These are phyloP conservation scores for Fusarium redolens DNA, from an alignment of 2,329 filamentous ascomycete genomes.

Conservation along the genomic window DNA sequence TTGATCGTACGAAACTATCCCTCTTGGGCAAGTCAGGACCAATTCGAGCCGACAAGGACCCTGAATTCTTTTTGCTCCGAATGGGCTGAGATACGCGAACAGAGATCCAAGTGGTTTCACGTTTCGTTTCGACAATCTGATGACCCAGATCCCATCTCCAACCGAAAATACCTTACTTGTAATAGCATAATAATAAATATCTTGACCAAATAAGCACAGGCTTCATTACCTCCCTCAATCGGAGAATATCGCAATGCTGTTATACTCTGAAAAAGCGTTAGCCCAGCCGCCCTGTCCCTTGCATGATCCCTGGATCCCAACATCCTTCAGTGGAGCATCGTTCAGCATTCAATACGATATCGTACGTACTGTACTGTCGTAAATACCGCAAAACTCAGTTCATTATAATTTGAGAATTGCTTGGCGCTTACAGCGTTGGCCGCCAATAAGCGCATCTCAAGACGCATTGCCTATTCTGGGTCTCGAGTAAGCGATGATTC, in stretches of 20 bases:
- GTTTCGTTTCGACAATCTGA: neutral
- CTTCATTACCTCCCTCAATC: neutral
- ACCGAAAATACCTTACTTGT: neutral
- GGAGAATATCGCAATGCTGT: neutral
- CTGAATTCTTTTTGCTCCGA: neutral
- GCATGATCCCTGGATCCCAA: neutral
- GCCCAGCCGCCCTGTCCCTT: neutral
- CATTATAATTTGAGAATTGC: neutral
- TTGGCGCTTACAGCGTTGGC: constrained; percentile 18
- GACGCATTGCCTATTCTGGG: constrained; percentile 27
- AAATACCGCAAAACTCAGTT: constrained; percentile 21
- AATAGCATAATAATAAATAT: neutral
- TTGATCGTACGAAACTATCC: neutral
- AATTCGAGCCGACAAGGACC: neutral
- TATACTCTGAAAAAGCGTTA: neutral
- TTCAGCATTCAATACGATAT: constrained; percentile 10
- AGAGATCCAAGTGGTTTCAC: neutral
- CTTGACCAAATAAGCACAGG: neutral
- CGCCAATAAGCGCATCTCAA: constrained; percentile 23
- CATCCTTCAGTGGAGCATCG: neutral
- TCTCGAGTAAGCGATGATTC: constrained; percentile 16
- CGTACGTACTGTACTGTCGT: neutral
- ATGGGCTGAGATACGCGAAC: neutral
- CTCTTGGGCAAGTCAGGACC: neutral
- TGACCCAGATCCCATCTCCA: neutral